Evolutionary conservation across 768 basidiomycete species (phyloP).

Genomic region (Amyloporia xantha): DNA sequence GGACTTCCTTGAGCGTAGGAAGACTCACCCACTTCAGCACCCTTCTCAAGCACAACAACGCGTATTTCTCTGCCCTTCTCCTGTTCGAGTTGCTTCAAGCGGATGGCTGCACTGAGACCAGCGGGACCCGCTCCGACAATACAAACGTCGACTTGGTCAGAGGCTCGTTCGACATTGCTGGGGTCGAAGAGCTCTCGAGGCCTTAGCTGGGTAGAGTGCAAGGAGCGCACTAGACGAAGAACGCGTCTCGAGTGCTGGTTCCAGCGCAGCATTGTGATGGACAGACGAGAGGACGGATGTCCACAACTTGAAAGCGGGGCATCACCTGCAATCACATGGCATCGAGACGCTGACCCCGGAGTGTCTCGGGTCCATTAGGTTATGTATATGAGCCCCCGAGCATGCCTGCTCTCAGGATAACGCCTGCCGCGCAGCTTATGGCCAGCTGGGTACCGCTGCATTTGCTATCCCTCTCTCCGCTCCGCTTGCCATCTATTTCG

Average conservation of each 20-base stretch:
- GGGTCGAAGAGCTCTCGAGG: slow-evolving; percentile 43
- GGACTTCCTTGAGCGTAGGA: no score
- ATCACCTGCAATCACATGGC: background rate
- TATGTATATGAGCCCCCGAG: no score
- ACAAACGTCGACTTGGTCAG: slow-evolving; percentile 93
- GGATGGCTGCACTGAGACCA: slow-evolving; percentile 91
- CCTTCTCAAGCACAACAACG: slow-evolving; percentile 95
- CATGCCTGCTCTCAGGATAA: no score
- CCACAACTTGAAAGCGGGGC: background rate
- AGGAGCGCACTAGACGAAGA: slow-evolving; percentile 2
- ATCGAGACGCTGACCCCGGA: no score
- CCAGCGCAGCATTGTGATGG: background rate
- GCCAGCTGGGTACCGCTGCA: no score
- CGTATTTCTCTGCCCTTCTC: slow-evolving; percentile 76
- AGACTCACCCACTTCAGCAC: slow-evolving; percentile 78
- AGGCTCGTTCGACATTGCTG: slow-evolving; percentile 64
- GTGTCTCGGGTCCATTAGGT: no score
- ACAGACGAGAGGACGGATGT: background rate
- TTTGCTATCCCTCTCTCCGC: no score
- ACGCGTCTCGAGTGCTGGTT: no score
- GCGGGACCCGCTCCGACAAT: slow-evolving; percentile 97
- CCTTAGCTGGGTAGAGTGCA: slow-evolving; percentile 23
- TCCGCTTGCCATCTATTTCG: no score
- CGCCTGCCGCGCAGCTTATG: no score
- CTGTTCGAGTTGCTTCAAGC: slow-evolving; percentile 86